phyloP scores from a whole-genome alignment of 2,329 filamentous ascomycete species.

The Trichoderma guizhouense region DNA sequence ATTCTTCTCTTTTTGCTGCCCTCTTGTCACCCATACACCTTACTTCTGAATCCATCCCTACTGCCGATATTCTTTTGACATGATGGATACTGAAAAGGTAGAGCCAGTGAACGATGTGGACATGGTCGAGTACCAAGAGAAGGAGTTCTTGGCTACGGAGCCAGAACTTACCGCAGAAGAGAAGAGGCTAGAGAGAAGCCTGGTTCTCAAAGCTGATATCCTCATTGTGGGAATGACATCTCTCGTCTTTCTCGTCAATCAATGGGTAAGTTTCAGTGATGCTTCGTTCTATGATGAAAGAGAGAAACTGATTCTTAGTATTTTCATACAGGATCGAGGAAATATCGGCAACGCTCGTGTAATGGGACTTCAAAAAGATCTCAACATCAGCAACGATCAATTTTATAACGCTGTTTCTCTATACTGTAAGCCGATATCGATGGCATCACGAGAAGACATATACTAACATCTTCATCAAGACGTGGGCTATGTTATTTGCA shows the following conservation, averaged over 20 bases:
- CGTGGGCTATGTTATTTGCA: conserved; percentile 1
- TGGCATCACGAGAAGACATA: background rate
- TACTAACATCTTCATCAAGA: background rate
- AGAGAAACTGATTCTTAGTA: background rate
- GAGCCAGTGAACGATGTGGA: background rate
- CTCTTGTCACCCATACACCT: background rate
- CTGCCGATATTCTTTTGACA: background rate
- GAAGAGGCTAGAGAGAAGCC: background rate
- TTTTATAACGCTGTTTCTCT: background rate
- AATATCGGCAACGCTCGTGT: conserved; percentile 2
- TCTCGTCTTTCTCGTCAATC: background rate
- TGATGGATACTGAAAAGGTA: background rate
- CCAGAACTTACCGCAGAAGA: background rate
- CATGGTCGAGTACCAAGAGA: background rate
- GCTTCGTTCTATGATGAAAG: background rate
- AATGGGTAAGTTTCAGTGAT: background rate
- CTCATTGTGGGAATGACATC: background rate
- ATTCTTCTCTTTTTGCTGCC: background rate
- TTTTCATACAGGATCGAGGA: background rate
- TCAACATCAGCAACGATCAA: background rate
- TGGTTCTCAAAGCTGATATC: background rate
- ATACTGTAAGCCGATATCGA: background rate
- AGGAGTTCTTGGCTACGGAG: background rate
- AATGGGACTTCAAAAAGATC: background rate
- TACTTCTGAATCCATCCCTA: background rate